These are phyloP conservation scores for Oxytropis ochrocephala DNA, from an alignment of 306 rosid genomes.

Conservation along the genomic window DNA sequence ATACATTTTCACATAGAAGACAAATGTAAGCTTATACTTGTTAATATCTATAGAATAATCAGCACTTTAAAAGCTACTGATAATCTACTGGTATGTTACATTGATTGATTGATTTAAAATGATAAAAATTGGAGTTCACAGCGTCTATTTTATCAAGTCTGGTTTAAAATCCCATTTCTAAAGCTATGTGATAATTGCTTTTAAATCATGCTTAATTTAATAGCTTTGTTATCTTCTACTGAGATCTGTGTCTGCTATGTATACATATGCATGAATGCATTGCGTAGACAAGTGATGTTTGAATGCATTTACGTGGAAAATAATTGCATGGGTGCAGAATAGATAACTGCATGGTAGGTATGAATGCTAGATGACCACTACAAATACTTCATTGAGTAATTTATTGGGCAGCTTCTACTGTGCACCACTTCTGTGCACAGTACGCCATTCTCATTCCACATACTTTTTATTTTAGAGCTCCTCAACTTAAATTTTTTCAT, in stretches of 20 bases:
- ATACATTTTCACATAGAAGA: background rate
- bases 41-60: background rate
- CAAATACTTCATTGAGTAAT: background rate
- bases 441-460: no score
- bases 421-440: no score
- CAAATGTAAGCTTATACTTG: background rate
- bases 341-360: background rate
- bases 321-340: background rate
- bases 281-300: background rate
- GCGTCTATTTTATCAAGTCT: background rate
- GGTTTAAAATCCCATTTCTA: conserved; percentile 8
- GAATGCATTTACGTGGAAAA: conserved; percentile 4
- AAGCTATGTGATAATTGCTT: background rate
- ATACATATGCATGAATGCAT: background rate
- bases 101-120: background rate
- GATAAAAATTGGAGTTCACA: background rate
- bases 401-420: background rate
- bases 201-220: background rate
- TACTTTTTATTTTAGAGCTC: no score
- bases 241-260: background rate
- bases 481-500: no score
- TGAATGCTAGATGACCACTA: background rate
- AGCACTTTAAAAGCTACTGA: background rate
- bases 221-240: conserved; percentile 4
- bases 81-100: background rate